These are phyloP conservation scores for Vanilla planifolia DNA, from an alignment of 106 monocot genomes.

Conservation along the genomic window DNA sequence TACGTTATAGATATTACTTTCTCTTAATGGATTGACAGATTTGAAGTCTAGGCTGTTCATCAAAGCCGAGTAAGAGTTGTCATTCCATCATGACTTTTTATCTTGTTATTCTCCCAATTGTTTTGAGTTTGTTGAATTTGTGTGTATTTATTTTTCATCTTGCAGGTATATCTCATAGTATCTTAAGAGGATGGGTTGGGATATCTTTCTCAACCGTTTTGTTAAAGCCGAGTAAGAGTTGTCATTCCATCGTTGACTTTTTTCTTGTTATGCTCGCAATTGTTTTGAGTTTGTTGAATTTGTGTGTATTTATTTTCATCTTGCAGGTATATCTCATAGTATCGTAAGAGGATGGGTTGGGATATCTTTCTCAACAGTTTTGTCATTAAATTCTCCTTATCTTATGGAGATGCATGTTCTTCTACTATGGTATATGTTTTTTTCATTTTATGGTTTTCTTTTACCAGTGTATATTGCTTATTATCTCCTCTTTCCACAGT, in stretches of 20 bases:
- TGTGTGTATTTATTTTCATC: not conserved
- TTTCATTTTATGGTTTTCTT: not conserved
- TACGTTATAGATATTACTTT: constrained; percentile 47
- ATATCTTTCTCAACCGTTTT: constrained; percentile 29
- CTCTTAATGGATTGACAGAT: constrained; percentile 54
- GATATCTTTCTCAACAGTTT: constrained; percentile 33
- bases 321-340: constrained; percentile 35
- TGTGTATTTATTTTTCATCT: not conserved
- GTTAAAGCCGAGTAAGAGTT: too few species aligned
- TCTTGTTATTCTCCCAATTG: constrained; percentile 6
- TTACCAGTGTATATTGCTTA: not conserved
- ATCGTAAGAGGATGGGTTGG: constrained; percentile 36
- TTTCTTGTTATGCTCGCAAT: too few species aligned
- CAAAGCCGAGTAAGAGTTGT: constrained; percentile 68
- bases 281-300: not conserved
- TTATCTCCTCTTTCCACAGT: not conserved
- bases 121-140: not conserved
- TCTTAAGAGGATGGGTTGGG: constrained; percentile 39
- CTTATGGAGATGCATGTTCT: constrained; percentile 11
- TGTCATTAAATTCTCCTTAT: constrained; percentile 34
- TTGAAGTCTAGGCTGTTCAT: constrained; percentile 42
- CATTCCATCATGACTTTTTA: constrained; percentile 3
- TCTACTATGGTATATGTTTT: constrained; percentile 25
- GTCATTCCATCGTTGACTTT: constrained; percentile 1
- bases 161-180: constrained; percentile 35